Conservation (phyloP, 2,329 filamentous ascomycete genomes). For the Pseudogymnoascus sp. region DNA sequence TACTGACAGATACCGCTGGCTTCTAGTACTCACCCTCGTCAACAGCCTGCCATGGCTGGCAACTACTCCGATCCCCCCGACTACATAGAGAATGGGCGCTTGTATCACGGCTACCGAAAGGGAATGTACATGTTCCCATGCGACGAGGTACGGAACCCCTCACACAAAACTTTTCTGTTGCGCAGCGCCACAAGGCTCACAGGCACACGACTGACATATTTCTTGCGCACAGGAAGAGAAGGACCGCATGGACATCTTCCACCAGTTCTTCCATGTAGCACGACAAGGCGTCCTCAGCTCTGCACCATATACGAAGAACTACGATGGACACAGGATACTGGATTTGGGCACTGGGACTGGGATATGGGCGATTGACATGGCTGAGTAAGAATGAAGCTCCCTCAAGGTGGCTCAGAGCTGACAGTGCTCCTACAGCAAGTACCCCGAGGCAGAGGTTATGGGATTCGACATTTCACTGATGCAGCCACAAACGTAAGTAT, state of each 20-base stretch:
- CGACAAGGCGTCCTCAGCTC: slow-evolving; percentile 42
- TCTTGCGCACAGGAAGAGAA: slow-evolving; percentile 50
- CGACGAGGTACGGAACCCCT: slow-evolving; percentile 53
- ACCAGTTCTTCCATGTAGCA: slow-evolving; percentile 64
- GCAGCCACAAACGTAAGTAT: slow-evolving; percentile 46
- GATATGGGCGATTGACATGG: slow-evolving; percentile 85
- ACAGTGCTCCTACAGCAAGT: slow-evolving; percentile 34
- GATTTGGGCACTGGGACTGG: slow-evolving; percentile 80
- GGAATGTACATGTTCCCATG: slow-evolving; percentile 70
- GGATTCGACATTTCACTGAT: slow-evolving; percentile 56
- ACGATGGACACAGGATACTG: slow-evolving; percentile 38
- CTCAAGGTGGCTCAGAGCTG: slow-evolving; percentile 7
- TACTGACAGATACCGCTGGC: slow-evolving; percentile 8
- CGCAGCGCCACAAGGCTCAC: background rate
- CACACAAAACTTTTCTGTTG: slow-evolving; percentile 5
- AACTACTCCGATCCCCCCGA: slow-evolving; percentile 34
- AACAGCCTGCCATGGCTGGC: slow-evolving; percentile 14
- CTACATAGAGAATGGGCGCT: slow-evolving; percentile 57
- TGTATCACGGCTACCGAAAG: slow-evolving; percentile 58
- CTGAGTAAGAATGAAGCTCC: slow-evolving; percentile 46
- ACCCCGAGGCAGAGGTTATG: slow-evolving; percentile 48
- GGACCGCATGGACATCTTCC: slow-evolving; percentile 73
- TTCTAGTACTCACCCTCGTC: slow-evolving; percentile 3
- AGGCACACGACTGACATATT: slow-evolving; percentile 12
- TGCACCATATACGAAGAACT: slow-evolving; percentile 28